Percentiles rank a stretch among this genome's conserved stretches.
phyloP scores from a whole-genome alignment of 2,329 filamentous ascomycete genomes.

The Clarireedia hainanense region DNA sequence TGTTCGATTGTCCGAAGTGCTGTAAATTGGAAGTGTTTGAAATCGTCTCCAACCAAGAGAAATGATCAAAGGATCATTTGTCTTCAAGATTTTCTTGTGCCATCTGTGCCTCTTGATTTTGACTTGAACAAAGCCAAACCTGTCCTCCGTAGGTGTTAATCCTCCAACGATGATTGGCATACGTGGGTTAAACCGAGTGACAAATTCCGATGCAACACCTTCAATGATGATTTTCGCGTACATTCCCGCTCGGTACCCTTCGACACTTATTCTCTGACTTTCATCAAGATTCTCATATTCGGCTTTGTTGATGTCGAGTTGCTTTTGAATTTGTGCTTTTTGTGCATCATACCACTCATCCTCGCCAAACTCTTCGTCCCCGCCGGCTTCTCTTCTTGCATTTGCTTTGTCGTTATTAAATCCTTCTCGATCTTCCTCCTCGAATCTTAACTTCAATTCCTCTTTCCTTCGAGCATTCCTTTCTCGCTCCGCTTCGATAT shows the following conservation, averaged over 20 bases:
- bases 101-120: conserved; percentile 95
- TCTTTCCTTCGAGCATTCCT: conserved; percentile 89
- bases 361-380: conserved; percentile 75
- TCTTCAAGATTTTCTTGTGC: conserved; percentile 99
- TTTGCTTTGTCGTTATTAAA: conserved; percentile 84
- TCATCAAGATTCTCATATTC: conserved; percentile 88
- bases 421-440: conserved; percentile 96
- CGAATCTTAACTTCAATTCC: conserved; percentile 87
- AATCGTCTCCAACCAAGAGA: conserved; percentile 94
- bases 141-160: conserved; percentile 86
- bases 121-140: conserved; percentile 91
- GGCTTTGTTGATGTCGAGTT: conserved; percentile 90
- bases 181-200: conserved; percentile 69
- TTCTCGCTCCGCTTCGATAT: conserved; percentile 80
- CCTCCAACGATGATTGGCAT: conserved; percentile 85
- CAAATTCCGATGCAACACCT: conserved; percentile 85
- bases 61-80: conserved; percentile 94
- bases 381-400: conserved; percentile 60
- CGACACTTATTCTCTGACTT: conserved; percentile 70
- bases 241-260: conserved; percentile 85
- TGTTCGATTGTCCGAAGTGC: conserved; percentile 86
- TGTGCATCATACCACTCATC: conserved; percentile 99
- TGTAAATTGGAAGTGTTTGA: conserved; percentile 87
- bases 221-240: conserved; percentile 90
- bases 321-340: conserved; percentile 90